Base-by-base conservation (phyloP, 2,329 filamentous ascomycete genomes). In the Verticillium dahliae region DNA sequence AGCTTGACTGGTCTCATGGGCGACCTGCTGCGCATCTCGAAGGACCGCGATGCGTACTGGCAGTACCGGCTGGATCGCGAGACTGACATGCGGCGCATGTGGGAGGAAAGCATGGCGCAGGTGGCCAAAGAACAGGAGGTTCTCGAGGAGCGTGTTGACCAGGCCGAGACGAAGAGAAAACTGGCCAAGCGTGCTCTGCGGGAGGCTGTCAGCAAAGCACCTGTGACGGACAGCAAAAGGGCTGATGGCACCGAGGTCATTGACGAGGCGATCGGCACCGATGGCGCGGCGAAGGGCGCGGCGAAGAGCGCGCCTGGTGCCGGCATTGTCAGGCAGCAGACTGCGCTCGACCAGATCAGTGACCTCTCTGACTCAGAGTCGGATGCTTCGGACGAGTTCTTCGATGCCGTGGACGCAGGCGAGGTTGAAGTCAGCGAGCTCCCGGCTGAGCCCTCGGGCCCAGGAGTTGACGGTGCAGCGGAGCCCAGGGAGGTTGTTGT, bases 71-170 rank as follows among this genome's bases (percentile, higher is more conserved):
- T 99, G 50, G 93, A 97, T 67, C 89, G 92, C 60, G 95, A 99
- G 76, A 88, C 89, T 54, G 91, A 97, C 72, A 89, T 98, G 77
- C 87, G 95, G 41, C 89, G 91, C 63, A 91, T 99, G 86, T 99
- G 95, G 95, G 95, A 99, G 76, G 95, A 99, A 70, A 98, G 93
- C 75, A 97, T 99, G 95, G 92, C 95, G 10, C 88, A 93, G 69
- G 90, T 99, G n/a, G 95, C 93, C 18, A 88, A 87, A 61, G 95
- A 99, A 73, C 95, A 99, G 69, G 95, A 98, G 75, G 85, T 92
- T 59, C 83, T 99, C 1, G 92, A 98, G 72, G 91, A 86, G 39
- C 89, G 88, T 62, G 90, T 97, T 63, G 92, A 91, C 55, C 91
- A 97, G 74, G 91, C 92, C 1, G 94, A 98, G 73, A 85, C 90